phyloP scores from a whole-genome alignment of 2,329 filamentous ascomycete genomes.

The Calonectria hawksworthii region DNA sequence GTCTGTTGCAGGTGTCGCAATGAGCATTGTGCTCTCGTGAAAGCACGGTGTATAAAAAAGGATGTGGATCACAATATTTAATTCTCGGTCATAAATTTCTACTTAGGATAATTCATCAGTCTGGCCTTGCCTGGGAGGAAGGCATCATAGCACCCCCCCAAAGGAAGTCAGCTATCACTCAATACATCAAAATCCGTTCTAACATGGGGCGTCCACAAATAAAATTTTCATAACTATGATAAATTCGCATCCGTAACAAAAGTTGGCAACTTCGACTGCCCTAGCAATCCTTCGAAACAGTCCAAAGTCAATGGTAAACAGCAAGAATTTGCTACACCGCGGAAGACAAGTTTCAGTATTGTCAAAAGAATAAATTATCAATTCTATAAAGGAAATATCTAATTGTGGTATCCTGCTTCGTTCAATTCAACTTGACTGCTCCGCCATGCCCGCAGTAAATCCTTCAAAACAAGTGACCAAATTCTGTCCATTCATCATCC shows the following conservation, averaged over 20 bases:
- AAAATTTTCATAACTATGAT: no score
- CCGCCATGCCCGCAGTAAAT: background rate
- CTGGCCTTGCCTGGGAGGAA: no score
- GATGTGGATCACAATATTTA: background rate
- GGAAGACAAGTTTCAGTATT: background rate
- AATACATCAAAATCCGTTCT: no score
- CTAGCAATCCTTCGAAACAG: no score
- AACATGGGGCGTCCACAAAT: no score
- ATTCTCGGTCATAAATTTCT: background rate
- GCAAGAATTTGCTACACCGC: no score
- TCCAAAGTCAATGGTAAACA: no score
- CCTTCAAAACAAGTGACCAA: background rate
- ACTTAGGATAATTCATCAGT: no score
- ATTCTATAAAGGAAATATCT: background rate
- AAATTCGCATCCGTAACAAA: no score
- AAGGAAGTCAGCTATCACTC: no score
- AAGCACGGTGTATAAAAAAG: background rate
- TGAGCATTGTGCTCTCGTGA: background rate
- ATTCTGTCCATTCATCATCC: background rate
- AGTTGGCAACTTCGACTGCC: no score
- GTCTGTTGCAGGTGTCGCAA: conserved; percentile 9
- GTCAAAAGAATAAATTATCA: background rate
- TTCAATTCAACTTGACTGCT: background rate
- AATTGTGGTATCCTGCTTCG: background rate
- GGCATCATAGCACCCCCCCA: no score